These are phyloP conservation scores for Quillaja saponaria DNA, from an alignment of 306 rosid species.

Conservation along the genomic window DNA sequence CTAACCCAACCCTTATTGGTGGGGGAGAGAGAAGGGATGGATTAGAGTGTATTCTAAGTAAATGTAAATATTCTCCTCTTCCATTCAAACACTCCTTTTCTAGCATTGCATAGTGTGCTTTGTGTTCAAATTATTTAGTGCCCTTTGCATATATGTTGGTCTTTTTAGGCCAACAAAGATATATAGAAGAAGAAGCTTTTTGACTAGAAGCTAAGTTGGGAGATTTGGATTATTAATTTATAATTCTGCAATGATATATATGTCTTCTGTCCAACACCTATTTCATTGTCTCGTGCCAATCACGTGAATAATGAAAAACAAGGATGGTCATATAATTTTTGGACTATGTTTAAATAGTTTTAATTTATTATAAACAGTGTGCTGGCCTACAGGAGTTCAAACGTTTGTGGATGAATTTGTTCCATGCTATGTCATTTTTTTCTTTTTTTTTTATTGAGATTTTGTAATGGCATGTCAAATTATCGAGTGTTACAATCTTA, in stretches of 20 bases:
- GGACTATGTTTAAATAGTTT: no score
- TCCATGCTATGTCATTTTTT: no score
- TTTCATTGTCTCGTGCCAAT: conserved; percentile 17
- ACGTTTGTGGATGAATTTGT: no score
- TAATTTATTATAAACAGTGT: no score
- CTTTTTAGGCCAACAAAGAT: conserved; percentile 98
- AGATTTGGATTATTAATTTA: conserved; percentile 55
- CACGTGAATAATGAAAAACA: no score
- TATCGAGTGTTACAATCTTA: conserved; percentile 21
- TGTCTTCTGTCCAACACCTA: conserved; percentile 31
- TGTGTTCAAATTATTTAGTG: conserved; percentile 79
- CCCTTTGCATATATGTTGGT: conserved; percentile 50
- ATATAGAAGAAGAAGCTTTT: conserved; percentile 54
- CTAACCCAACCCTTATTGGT: conserved; percentile 50
- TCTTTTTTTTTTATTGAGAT: no score
- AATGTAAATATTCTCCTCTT: conserved; percentile 53
- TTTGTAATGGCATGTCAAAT: conserved; percentile 19
- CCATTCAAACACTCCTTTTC: conserved; percentile 91
- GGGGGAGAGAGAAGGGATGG: conserved; percentile 37
- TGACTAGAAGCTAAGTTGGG: conserved; percentile 62
- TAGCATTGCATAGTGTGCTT: conserved; percentile 61
- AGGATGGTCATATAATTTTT: no score
- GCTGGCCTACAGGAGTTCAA: no score
- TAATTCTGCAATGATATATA: conserved; percentile 10
- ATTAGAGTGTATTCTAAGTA: conserved; percentile 60